These are phyloP conservation scores for Aphanomyces euteiches DNA, from an alignment of 352 stramenopile genomes.

Conservation along the genomic window DNA sequence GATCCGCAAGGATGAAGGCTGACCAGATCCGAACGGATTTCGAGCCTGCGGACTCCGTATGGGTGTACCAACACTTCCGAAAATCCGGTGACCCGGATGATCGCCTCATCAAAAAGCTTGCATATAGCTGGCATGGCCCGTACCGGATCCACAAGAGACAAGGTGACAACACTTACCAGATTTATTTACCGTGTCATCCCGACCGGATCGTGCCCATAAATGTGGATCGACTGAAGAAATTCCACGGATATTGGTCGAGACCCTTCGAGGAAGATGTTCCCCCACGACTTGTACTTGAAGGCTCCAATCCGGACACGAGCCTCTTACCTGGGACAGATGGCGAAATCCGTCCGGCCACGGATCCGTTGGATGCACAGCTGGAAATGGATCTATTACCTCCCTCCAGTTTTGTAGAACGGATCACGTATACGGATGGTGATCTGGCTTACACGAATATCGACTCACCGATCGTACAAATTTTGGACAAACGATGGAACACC, in stretches of 20 bases:
- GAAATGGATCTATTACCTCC: background rate
- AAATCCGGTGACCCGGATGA: background rate
- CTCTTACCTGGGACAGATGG: too few species aligned
- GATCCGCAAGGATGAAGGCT: background rate
- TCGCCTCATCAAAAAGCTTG: background rate
- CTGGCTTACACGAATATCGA: background rate
- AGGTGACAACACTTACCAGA: background rate
- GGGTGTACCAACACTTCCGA: slow-evolving; percentile 4
- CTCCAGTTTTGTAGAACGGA: background rate
- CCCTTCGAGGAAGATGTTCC: background rate
- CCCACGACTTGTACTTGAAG: too few species aligned
- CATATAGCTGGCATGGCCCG: background rate
- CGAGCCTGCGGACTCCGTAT: background rate
- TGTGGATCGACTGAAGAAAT: background rate
- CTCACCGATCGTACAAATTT: background rate
- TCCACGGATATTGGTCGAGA: background rate
- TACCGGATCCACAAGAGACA: background rate
- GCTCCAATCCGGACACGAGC: too few species aligned
- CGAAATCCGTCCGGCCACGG: too few species aligned
- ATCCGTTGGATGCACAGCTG: background rate
- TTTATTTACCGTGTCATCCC: background rate
- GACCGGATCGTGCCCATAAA: background rate
- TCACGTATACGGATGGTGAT: background rate
- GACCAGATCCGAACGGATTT: background rate
- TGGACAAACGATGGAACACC: background rate